These are phyloP conservation scores for Phytophthora capsici DNA, from an alignment of 352 stramenopile species.

Conservation along the genomic window DNA sequence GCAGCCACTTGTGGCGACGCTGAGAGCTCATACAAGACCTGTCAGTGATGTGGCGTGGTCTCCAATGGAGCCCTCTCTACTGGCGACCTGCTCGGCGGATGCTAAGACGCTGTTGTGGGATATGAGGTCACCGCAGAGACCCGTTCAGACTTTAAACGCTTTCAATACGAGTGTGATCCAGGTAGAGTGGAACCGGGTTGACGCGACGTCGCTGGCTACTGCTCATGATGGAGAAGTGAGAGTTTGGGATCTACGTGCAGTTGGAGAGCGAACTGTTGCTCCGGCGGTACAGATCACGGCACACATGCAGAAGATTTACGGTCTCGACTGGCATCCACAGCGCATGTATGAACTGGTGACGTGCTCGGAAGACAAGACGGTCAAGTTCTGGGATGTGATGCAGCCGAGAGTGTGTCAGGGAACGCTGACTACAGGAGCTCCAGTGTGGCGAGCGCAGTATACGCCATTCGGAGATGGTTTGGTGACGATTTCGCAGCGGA, in stretches of 20 bases:
- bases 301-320: constrained; percentile 88
- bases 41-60: constrained; percentile 85
- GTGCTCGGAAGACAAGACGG: constrained; percentile 85
- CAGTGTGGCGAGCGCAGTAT: constrained; percentile 77
- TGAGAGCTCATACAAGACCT: constrained; percentile 74
- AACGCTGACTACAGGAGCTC: constrained; percentile 60
- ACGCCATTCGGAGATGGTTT: constrained; percentile 84
- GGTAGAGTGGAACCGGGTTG: constrained; percentile 81
- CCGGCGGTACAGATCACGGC: constrained; percentile 71
- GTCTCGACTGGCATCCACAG: constrained; percentile 82
- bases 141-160: constrained; percentile 72
- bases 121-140: constrained; percentile 69
- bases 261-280: constrained; percentile 49
- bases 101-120: constrained; percentile 87
- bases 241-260: constrained; percentile 74
- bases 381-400: constrained; percentile 85
- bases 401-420: constrained; percentile 71
- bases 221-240: constrained; percentile 82
- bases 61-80: constrained; percentile 66
- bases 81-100: constrained; percentile 83
- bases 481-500: constrained; percentile 76
- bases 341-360: constrained; percentile 83
- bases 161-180: constrained; percentile 75
- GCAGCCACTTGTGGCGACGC: constrained; percentile 72
- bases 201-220: constrained; percentile 72